Base-by-base conservation (phyloP, 345 rosid genomes). In the Pugionium dolabratum region DNA sequence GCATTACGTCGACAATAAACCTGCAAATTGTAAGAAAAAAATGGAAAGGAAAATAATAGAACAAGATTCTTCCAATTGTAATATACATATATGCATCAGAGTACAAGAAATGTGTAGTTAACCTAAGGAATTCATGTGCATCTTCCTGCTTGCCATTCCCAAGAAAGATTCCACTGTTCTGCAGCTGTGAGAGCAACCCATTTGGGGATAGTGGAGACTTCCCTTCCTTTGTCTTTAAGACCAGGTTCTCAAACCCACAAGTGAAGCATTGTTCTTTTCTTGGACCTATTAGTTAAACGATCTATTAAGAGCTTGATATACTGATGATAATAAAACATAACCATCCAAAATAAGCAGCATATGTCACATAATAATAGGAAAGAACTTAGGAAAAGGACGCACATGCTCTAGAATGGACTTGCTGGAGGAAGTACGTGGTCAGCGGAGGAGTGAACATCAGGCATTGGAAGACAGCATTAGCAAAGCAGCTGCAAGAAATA, bases 91-190 rank as follows among this genome's bases (percentile, higher is more conserved):
- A 11, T 68, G 51, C 32, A 49, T 56, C 59, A 61, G 36, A 8
- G 43, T 58, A 65, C 2, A 58, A 46, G 69, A 50, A 18, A 59
- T 54, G 41, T 59, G 0, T 39, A 37, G 32, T 56, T 71, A 65
- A 91, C 99, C 99, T 87, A 62, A 95, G 79, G 74, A 91, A 95
- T 78, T 95, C 98, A 82, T 95, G 99, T 32, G 99, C 99, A 72
- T 95, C 99, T 81, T 95, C 99, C 75, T 95, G 89, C 64, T 83
- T 86, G 33, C 99, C 99, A 67, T 80, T 82, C 47, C 88, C 87
- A 75, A 91, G 91, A 70, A 70, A 85, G 67, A 86, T 85, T 81
- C 91, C 93, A 43, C 81, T 80, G 66, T 69, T 81, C 63, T 79
- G 89, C 44, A 95, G 75, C 54, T 79, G 90, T 52, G 96, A 86